Evolutionary conservation across 306 rosid genomes (phyloP), one percentile per base, ranked within the genome.

Genomic region (Crotalaria pallida): DNA sequence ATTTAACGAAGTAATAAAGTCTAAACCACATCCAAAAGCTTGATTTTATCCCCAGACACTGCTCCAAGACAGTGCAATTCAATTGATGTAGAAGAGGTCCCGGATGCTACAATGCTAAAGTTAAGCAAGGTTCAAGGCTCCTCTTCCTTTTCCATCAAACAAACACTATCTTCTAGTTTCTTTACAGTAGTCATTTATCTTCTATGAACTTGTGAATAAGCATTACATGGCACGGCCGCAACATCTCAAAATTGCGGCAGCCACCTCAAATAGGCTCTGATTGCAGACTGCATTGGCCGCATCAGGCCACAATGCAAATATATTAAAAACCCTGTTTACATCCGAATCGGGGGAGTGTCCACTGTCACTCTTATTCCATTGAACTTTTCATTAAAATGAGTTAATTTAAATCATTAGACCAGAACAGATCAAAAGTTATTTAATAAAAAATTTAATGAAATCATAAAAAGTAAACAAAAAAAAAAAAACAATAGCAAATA

Each of bases 121-220:
- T 55, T 27, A 57, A 82, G 80, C 75, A 78, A 74, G 21, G 71
- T 12, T 70, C 69, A 19, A 73, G 78, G 85, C 67, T 43, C 73
- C 62, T 68, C 58, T 69, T 74, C 69, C 48, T 10, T 58, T 60
- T 41, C 43, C 34, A 59, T 27, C 49, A 73, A 40, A 52, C 22
- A 47, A 10, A 15, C 16, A 33, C 27, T 43, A 55, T 61, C 11
- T 11, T 18, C 15, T 45, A 41, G 16, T 48, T 11, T 38, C 15
- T 31, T 76, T n/a, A n/a, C n/a, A n/a, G n/a, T n/a, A n/a, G n/a
- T n/a, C n/a, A n/a, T n/a, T n/a, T n/a, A n/a, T n/a, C n/a, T n/a
- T n/a, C n/a, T n/a, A n/a, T n/a, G n/a, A n/a, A n/a, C n/a, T n/a
- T n/a, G n/a, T n/a, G n/a, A n/a, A n/a, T n/a, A n/a, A n/a, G n/a